phyloP scores from a whole-genome alignment of 345 rosid species.

The Eucalyptus sp. region DNA sequence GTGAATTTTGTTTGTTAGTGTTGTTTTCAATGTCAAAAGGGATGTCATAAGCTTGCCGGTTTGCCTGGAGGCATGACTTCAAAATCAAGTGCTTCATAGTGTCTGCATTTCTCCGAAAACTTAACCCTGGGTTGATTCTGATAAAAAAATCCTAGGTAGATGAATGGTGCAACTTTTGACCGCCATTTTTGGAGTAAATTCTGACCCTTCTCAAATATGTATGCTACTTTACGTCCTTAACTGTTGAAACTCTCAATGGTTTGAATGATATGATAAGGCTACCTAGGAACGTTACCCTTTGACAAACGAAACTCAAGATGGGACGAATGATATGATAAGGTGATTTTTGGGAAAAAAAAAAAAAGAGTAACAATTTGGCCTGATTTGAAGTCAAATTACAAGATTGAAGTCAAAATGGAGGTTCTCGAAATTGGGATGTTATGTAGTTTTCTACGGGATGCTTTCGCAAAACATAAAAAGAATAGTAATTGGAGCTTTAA shows the following conservation, averaged over 20 bases:
- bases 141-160: too few relatives aligned
- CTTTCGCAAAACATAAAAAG: too few relatives aligned
- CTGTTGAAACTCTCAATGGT: neutral
- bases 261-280: neutral
- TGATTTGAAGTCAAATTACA: too few relatives aligned
- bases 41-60: neutral
- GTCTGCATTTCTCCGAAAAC: neutral
- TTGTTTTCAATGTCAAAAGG: neutral
- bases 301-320: neutral
- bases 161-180: too few relatives aligned
- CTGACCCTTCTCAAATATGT: neutral
- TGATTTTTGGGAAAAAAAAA: too few relatives aligned
- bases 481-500: too few relatives aligned
- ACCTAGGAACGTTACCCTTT: neutral
- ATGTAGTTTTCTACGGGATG: too few relatives aligned
- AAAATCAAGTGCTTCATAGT: neutral
- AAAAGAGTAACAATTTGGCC: too few relatives aligned
- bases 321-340: neutral
- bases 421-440: too few relatives aligned
- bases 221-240: neutral
- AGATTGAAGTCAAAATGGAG: too few relatives aligned
- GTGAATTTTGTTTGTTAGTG: neutral
- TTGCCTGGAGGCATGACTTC: neutral
- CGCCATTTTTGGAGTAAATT: neutral
- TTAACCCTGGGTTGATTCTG: neutral